A percentile compares a stretch with the other conserved stretches of the same genome.
phyloP scores from a whole-genome alignment of 2,329 filamentous ascomycete genomes.

The Botrytis galanthina region DNA sequence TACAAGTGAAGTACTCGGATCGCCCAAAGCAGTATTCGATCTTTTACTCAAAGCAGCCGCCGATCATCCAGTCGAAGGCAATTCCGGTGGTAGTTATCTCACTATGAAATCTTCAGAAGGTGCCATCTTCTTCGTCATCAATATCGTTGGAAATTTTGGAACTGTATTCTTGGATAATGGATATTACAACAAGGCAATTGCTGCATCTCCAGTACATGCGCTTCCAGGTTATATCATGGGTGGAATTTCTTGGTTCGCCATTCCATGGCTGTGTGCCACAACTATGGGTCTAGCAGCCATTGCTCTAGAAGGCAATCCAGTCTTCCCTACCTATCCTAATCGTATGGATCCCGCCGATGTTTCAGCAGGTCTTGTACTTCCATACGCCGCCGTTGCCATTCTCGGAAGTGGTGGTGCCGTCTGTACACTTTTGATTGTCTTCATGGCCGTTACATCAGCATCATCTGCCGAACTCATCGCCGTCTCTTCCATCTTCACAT shows the following conservation, averaged over 20 bases:
- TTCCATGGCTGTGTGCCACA: slow-evolving; percentile 85
- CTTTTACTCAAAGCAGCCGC: slow-evolving; percentile 66
- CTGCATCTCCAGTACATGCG: slow-evolving; percentile 79
- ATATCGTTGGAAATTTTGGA: slow-evolving; percentile 80
- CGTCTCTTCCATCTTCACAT: slow-evolving; percentile 83
- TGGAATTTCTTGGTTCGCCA: slow-evolving; percentile 86
- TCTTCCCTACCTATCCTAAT: slow-evolving; percentile 69
- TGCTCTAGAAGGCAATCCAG: slow-evolving; percentile 70
- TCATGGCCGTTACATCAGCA: slow-evolving; percentile 81
- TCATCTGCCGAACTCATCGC: slow-evolving; percentile 83
- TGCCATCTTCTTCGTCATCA: slow-evolving; percentile 88
- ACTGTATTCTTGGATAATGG: slow-evolving; percentile 80
- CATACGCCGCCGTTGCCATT: slow-evolving; percentile 79
- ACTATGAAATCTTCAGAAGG: slow-evolving; percentile 83
- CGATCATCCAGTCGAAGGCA: slow-evolving; percentile 73
- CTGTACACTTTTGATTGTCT: slow-evolving; percentile 75
- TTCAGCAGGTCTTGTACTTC: slow-evolving; percentile 77
- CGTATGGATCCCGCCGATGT: slow-evolving; percentile 74
- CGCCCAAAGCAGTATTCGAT: slow-evolving; percentile 75
- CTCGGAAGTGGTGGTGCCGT: slow-evolving; percentile 79
- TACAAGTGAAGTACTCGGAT: slow-evolving; percentile 68
- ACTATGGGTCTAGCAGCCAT: slow-evolving; percentile 83
- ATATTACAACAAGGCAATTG: slow-evolving; percentile 93
- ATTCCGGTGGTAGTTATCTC: slow-evolving; percentile 76
- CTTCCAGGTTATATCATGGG: slow-evolving; percentile 82